Evolutionary conservation across 108 stramenopile species (phyloP).

Genomic region (Conticribra guillardii): DNA sequence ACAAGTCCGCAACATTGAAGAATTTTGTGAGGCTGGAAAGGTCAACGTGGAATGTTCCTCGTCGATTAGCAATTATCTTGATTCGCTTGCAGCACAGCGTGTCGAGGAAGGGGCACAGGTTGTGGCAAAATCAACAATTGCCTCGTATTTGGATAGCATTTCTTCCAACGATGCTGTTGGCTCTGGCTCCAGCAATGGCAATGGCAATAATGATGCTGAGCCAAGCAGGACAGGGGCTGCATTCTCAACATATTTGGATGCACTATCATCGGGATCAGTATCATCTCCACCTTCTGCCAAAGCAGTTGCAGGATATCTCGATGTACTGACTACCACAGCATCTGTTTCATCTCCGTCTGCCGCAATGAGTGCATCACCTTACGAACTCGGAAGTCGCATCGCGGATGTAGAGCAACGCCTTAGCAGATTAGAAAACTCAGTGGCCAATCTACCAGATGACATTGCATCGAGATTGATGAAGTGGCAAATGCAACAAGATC

Average conservation of each 20-base stretch:
- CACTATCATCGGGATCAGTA: conserved; percentile 33
- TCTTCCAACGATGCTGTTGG: conserved; percentile 15
- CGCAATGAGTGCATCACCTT: not conserved
- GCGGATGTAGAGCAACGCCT: conserved; percentile 40
- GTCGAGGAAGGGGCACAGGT: conserved; percentile 32
- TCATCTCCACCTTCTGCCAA: conserved; percentile 39
- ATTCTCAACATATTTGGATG: conserved; percentile 46
- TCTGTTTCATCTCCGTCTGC: too few relatives aligned
- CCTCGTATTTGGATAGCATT: conserved; percentile 51
- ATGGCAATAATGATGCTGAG: conserved; percentile 1
- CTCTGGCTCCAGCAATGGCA: not conserved
- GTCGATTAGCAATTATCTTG: conserved; percentile 43
- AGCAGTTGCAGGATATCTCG: conserved; percentile 48
- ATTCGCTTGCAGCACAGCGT: conserved; percentile 10
- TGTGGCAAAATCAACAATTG: conserved; percentile 36
- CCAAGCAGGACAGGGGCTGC: conserved; percentile 33
- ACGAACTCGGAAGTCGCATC: conserved; percentile 22
- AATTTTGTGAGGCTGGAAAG: conserved; percentile 46
- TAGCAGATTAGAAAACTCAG: conserved; percentile 36
- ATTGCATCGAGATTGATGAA: conserved; percentile 42
- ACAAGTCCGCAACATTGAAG: conserved; percentile 22
- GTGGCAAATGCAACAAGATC: conserved; percentile 41
- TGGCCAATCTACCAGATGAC: conserved; percentile 43
- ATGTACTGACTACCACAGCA: conserved; percentile 20
- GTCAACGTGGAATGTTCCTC: conserved; percentile 34